Conservation (phyloP, 176 grass and related monocot genomes). For the Aegilops umbellulata region DNA sequence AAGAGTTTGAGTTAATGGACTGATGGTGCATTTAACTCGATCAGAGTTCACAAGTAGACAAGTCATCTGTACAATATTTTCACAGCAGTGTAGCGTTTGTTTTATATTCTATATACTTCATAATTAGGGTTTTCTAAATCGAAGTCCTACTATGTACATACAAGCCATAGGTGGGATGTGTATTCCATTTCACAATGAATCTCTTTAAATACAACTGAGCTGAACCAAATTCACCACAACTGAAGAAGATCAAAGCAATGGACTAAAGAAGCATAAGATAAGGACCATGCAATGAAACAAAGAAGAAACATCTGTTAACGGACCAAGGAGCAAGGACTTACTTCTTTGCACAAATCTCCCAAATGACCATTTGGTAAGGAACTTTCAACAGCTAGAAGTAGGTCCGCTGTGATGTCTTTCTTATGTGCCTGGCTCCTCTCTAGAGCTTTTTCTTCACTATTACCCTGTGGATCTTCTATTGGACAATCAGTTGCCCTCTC, state of each 20-base stretch:
- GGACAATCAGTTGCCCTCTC: neutral
- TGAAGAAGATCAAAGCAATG: slow-evolving; percentile 2
- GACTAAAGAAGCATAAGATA: slow-evolving; percentile 6
- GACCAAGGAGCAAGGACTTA: slow-evolving; percentile 26
- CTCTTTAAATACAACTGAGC: neutral
- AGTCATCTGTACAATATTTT: neutral
- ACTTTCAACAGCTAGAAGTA: slow-evolving; percentile 37
- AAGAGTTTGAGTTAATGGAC: too few relatives aligned
- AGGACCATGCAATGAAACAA: neutral
- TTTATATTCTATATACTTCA: neutral
- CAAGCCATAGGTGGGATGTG: neutral
- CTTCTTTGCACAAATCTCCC: slow-evolving; percentile 37
- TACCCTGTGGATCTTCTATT: slow-evolving; percentile 12
- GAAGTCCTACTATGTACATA: neutral
- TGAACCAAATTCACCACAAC: neutral
- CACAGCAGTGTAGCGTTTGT: neutral
- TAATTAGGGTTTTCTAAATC: neutral
- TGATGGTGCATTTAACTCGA: too few relatives aligned
- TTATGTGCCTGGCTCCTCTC: slow-evolving; percentile 18
- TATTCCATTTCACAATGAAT: neutral
- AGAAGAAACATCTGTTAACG: slow-evolving; percentile 17
- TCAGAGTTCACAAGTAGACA: neutral
- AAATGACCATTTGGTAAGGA: slow-evolving; percentile 37
- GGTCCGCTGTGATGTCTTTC: slow-evolving; percentile 7
- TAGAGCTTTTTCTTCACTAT: slow-evolving; percentile 3